phyloP scores from a whole-genome alignment of 2,329 filamentous ascomycete genomes.

The Dactylonectria estremocensis region DNA sequence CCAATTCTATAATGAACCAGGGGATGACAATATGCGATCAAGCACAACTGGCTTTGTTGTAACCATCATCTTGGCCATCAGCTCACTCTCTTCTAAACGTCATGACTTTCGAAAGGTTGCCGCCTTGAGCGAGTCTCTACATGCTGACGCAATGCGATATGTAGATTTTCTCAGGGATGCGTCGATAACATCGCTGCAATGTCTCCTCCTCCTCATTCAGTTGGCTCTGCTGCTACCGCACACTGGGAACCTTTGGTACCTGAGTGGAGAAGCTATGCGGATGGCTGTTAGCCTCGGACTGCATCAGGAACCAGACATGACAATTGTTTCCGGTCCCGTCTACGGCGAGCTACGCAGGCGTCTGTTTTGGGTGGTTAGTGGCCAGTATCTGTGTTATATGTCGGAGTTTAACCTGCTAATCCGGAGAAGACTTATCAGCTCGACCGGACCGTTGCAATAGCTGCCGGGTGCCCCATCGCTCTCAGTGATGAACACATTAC shows the following conservation, averaged over 20 bases:
- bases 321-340: neutral
- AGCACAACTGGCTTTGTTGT: conserved; percentile 27
- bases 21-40: neutral
- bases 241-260: conserved; percentile 40
- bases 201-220: conserved; percentile 39
- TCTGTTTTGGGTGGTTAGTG: conserved; percentile 35
- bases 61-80: conserved; percentile 36
- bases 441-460: conserved; percentile 31
- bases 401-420: neutral
- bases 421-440: conserved; percentile 29
- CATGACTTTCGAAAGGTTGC: conserved; percentile 42
- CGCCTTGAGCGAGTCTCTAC: conserved; percentile 39
- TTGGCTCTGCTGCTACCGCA: conserved; percentile 37
- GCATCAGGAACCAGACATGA: conserved; percentile 36
- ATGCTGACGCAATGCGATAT: conserved; percentile 35
- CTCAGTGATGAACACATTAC: conserved; percentile 30
- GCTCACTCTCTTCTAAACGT: conserved; percentile 36
- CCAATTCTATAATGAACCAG: conserved; percentile 28
- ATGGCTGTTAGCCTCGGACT: conserved; percentile 43
- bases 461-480: conserved; percentile 27
- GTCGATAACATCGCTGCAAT: conserved; percentile 31
- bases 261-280: conserved; percentile 42
- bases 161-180: conserved; percentile 24
- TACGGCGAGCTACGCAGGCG: conserved; percentile 25
- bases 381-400: neutral